These are phyloP conservation scores for Trichoderma koningiopsis DNA, from an alignment of 2,329 filamentous ascomycete genomes.

Conservation along the genomic window DNA sequence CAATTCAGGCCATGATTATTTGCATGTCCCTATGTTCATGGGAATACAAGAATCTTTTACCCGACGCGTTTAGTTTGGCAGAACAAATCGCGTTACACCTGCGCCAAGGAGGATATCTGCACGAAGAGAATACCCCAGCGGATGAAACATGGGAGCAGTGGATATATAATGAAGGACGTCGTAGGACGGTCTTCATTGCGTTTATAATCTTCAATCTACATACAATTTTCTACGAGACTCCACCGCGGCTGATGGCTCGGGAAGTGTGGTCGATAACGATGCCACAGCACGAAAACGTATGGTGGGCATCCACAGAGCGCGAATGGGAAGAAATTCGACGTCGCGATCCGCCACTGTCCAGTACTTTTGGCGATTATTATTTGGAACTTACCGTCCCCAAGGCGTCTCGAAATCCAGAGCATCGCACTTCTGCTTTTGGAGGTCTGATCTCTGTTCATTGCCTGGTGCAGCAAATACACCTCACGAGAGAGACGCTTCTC, in stretches of 20 bases:
- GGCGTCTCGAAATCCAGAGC: neutral
- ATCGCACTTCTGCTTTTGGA: slow-evolving; percentile 17
- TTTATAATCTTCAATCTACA: slow-evolving; percentile 9
- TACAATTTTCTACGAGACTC: slow-evolving; percentile 1
- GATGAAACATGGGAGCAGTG: neutral
- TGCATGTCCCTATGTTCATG: slow-evolving; percentile 18
- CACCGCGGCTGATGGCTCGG: slow-evolving; percentile 14
- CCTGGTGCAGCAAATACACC: slow-evolving; percentile 17
- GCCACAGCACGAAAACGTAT: slow-evolving; percentile 14
- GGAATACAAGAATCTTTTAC: slow-evolving; percentile 13
- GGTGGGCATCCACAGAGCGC: slow-evolving; percentile 1
- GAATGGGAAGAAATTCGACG: slow-evolving; percentile 15
- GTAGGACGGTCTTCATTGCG: slow-evolving; percentile 3
- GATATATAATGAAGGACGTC: slow-evolving; percentile 1
- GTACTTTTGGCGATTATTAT: slow-evolving; percentile 15
- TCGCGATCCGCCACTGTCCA: neutral
- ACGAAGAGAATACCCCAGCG: neutral
- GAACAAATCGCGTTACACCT: slow-evolving; percentile 5
- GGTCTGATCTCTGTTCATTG: slow-evolving; percentile 5
- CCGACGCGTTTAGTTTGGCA: slow-evolving; percentile 3
- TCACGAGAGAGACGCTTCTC: slow-evolving; percentile 13
- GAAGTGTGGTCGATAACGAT: slow-evolving; percentile 10
- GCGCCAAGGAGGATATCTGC: slow-evolving; percentile 11
- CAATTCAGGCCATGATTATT: slow-evolving; percentile 20
- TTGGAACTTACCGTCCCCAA: neutral